Evolutionary conservation across 768 basidiomycete genomes (phyloP).

Genomic region (Pholiota microspora): DNA sequence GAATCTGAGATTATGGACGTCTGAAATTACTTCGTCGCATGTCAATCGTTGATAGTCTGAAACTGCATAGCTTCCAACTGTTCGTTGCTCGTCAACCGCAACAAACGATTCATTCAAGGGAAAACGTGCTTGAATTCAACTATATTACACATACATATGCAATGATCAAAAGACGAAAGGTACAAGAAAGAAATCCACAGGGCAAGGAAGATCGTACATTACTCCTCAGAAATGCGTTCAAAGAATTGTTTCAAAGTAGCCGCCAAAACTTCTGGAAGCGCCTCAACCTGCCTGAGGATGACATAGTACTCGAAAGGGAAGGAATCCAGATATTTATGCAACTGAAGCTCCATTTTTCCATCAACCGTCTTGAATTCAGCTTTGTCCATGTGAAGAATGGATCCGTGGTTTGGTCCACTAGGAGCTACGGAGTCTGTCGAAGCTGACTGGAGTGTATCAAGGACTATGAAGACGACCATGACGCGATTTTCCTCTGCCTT

Average conservation of each 20-base stretch:
- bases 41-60: too few relatives aligned
- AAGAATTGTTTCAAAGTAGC: conserved; percentile 92
- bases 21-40: neutral
- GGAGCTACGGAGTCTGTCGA: conserved; percentile 17
- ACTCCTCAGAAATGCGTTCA: conserved; percentile 76
- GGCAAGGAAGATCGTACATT: too few relatives aligned
- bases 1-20: conserved; percentile 36
- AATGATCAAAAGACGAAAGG: too few relatives aligned
- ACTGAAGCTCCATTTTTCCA: conserved; percentile 82
- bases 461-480: conserved; percentile 94
- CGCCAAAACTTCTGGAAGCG: conserved; percentile 86
- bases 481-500: conserved; percentile 87
- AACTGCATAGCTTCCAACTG: too few relatives aligned
- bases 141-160: neutral
- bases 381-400: conserved; percentile 92
- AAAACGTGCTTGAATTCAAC: too few relatives aligned
- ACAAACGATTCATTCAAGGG: too few relatives aligned
- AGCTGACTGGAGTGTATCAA: conserved; percentile 76
- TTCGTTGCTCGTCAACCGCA: too few relatives aligned
- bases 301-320: conserved; percentile 99
- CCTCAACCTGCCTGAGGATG: conserved; percentile 87
- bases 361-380: conserved; percentile 81
- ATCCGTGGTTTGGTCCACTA: conserved; percentile 45
- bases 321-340: conserved; percentile 88
- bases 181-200: too few relatives aligned